A percentile compares a stretch with the other conserved stretches of the same genome.
Evolutionary conservation across 2,329 filamentous ascomycete genomes (phyloP).

Genomic region (Pestalotiopsis sp.): DNA sequence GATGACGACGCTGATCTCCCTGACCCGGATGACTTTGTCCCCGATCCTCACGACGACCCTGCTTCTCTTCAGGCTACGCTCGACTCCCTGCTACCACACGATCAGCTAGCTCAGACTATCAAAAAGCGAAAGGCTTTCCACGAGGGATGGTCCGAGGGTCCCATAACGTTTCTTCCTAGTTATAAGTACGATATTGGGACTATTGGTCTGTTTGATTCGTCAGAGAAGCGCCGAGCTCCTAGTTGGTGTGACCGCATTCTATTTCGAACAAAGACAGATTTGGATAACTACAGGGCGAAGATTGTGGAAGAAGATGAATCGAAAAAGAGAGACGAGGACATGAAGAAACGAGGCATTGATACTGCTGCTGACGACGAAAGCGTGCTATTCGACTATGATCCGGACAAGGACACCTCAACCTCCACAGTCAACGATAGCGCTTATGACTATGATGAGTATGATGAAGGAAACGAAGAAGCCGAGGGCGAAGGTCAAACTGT

Average conservation of each 20-base stretch:
- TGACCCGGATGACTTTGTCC: slow-evolving; percentile 67
- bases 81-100: slow-evolving; percentile 83
- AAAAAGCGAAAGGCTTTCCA: slow-evolving; percentile 79
- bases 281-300: slow-evolving; percentile 65
- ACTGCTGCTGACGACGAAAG: slow-evolving; percentile 76
- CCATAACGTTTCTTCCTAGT: slow-evolving; percentile 86
- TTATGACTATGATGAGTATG: slow-evolving; percentile 27
- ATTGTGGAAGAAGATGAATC: slow-evolving; percentile 65
- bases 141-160: slow-evolving; percentile 89
- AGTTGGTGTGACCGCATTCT: slow-evolving; percentile 98
- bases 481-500: slow-evolving; percentile 50
- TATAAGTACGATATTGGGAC: slow-evolving; percentile 99
- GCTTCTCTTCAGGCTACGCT: slow-evolving; percentile 87
- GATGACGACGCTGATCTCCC: slow-evolving; percentile 46
- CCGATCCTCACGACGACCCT: slow-evolving; percentile 76
- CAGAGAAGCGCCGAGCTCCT: slow-evolving; percentile 88
- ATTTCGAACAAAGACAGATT: slow-evolving; percentile 76
- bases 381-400: slow-evolving; percentile 89
- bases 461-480: slow-evolving; percentile 43
- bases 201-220: slow-evolving; percentile 88
- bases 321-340: slow-evolving; percentile 77
- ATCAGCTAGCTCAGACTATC: slow-evolving; percentile 80
- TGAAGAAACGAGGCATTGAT: slow-evolving; percentile 79
- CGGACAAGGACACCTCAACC: slow-evolving; percentile 68
- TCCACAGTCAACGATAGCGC: slow-evolving; percentile 39